phyloP scores from a whole-genome alignment of 2,329 filamentous ascomycete genomes.

The Leptodontidium sp. region DNA sequence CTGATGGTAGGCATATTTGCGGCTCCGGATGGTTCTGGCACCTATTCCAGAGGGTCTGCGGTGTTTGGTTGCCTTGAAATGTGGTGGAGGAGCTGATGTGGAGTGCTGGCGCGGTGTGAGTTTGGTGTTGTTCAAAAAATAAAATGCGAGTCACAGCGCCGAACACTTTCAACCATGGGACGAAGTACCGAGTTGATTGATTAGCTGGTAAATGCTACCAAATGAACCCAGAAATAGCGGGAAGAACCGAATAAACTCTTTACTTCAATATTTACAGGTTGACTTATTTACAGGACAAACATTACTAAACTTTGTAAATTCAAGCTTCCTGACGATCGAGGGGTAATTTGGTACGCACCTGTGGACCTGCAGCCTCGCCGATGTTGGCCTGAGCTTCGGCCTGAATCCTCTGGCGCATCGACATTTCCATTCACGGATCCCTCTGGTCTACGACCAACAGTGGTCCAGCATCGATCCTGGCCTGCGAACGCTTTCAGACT shows the following conservation, averaged over 20 bases:
- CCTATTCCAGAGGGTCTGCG: slow-evolving; percentile 18
- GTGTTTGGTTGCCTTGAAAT: neutral
- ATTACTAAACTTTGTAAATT: neutral
- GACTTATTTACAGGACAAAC: neutral
- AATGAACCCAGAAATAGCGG: neutral
- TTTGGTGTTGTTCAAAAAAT: slow-evolving; percentile 31
- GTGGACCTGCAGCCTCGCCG: neutral
- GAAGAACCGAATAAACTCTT: neutral
- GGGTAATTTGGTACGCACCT: neutral
- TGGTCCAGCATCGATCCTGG: slow-evolving; percentile 6
- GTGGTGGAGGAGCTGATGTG: slow-evolving; percentile 17
- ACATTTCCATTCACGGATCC: neutral
- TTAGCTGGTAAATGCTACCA: neutral
- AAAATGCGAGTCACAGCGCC: slow-evolving; percentile 26
- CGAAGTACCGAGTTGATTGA: neutral
- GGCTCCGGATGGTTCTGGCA: slow-evolving; percentile 24
- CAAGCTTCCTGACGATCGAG: neutral
- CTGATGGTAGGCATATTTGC: slow-evolving; percentile 91
- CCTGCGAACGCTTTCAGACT: neutral
- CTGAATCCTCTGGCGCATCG: neutral
- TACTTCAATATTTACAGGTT: neutral
- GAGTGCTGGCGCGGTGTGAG: slow-evolving; percentile 37
- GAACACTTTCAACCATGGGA: slow-evolving; percentile 4
- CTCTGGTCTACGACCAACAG: neutral
- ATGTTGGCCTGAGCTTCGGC: slow-evolving; percentile 5